A percentile compares a stretch with the other conserved stretches of the same genome.
phyloP scores from a whole-genome alignment of 305 asterid species.

The Fraxinus xanthoxyloides region DNA sequence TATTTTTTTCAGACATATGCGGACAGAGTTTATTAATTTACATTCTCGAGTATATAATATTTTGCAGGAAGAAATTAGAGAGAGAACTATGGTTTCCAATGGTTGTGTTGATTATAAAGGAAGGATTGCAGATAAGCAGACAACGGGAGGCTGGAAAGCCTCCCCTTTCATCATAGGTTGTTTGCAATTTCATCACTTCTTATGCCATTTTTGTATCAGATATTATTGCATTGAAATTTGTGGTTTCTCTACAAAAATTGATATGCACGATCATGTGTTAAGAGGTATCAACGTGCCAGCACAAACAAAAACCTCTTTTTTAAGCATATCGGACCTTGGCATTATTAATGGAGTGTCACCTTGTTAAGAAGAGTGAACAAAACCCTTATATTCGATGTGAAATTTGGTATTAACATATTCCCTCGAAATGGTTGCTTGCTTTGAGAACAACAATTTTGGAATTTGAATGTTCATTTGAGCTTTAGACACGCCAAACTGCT shows the following conservation, averaged over 20 bases:
- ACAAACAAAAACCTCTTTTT: neutral
- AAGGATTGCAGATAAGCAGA: constrained; percentile 43
- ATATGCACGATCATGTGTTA: neutral
- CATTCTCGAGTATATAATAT: constrained; percentile 9
- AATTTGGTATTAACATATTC: neutral
- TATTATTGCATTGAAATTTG: neutral
- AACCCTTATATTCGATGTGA: no score
- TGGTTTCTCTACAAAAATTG: neutral
- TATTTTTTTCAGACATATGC: neutral
- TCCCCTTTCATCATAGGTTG: constrained; percentile 79
- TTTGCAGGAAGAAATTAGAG: constrained; percentile 22
- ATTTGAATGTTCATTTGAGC: neutral
- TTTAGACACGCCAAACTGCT: neutral
- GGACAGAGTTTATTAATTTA: neutral
- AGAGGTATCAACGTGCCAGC: neutral
- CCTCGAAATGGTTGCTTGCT: neutral
- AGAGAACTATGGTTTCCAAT: constrained; percentile 47
- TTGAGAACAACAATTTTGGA: neutral
- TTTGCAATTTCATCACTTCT: neutral
- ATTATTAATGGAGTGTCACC: neutral
- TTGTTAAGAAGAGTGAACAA: no score
- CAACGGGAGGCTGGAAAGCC: constrained; percentile 83
- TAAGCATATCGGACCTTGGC: neutral
- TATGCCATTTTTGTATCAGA: neutral
- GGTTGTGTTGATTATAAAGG: constrained; percentile 68